These are phyloP conservation scores for Claviceps maximensis DNA, from an alignment of 2,329 filamentous ascomycete species.

Conservation along the genomic window DNA sequence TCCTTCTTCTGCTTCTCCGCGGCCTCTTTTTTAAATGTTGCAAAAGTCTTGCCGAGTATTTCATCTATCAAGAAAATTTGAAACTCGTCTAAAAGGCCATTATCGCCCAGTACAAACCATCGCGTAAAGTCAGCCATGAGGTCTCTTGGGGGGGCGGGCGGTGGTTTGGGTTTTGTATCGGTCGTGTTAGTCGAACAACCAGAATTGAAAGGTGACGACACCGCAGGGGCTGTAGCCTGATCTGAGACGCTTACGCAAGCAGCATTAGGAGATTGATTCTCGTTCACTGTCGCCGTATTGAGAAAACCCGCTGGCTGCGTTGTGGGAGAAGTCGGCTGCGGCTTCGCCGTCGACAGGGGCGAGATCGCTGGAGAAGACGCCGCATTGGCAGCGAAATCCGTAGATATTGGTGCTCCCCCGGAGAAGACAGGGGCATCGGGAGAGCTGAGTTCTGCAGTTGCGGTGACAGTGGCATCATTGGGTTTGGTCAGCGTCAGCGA, in stretches of 20 bases:
- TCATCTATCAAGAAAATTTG: slow-evolving; percentile 31
- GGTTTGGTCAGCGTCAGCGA: neutral
- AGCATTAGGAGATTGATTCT: neutral
- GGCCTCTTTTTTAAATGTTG: slow-evolving; percentile 26
- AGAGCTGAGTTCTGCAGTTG: neutral
- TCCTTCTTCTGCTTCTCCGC: slow-evolving; percentile 29
- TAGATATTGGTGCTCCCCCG: neutral
- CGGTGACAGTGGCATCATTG: neutral
- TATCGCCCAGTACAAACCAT: slow-evolving; percentile 42
- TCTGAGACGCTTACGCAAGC: neutral
- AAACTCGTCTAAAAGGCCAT: slow-evolving; percentile 39
- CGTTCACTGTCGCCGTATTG: neutral
- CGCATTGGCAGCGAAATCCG: neutral
- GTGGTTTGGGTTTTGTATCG: neutral
- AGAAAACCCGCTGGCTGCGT: neutral
- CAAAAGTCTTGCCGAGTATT: slow-evolving; percentile 29
- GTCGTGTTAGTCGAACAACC: neutral
- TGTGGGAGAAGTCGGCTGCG: neutral
- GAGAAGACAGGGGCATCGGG: neutral
- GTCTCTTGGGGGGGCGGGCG: slow-evolving; percentile 19
- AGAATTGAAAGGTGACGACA: neutral
- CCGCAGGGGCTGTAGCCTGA: neutral
- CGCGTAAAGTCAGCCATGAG: slow-evolving; percentile 34
- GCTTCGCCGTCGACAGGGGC: neutral
- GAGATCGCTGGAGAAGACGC: neutral